Conservation (phyloP, 495 filamentous ascomycete species). For the Cladorrhinum samala region DNA sequence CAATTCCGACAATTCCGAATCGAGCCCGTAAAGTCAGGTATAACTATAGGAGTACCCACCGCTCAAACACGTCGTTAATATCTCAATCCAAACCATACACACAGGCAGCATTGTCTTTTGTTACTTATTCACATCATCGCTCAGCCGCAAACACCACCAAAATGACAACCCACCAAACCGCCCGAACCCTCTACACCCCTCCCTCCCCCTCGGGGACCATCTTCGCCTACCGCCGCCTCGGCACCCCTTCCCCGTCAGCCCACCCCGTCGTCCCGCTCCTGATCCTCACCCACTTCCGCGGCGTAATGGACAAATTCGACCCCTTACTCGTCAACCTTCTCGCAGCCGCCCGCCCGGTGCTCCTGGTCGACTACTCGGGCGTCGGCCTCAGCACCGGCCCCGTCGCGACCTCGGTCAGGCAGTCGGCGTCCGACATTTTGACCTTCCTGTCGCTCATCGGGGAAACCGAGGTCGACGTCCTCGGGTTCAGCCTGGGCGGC, state of each 20-base stretch:
- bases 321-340: constrained; percentile 27
- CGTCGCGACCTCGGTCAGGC: constrained; percentile 14
- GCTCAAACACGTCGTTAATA: no score
- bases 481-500: constrained; percentile 32
- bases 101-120: no score
- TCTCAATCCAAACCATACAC: no score
- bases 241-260: constrained; percentile 5
- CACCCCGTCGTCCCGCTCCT: constrained; percentile 26
- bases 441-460: constrained; percentile 26
- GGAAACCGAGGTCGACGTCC: constrained; percentile 23
- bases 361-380: constrained; percentile 28
- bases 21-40: no score
- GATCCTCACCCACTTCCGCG: constrained; percentile 30
- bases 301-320: constrained; percentile 26
- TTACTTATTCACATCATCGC: no score
- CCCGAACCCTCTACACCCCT: constrained; percentile 25
- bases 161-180: constrained; percentile 31
- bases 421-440: constrained; percentile 25
- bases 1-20: no score
- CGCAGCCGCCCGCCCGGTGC: constrained; percentile 15
- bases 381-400: constrained; percentile 22
- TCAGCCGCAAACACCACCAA: neutral
- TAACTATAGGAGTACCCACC: no score
- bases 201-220: constrained; percentile 15
- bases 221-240: constrained; percentile 34